These are phyloP conservation scores for Phytopythium helicoides DNA, from an alignment of 352 stramenopile species.

Conservation along the genomic window DNA sequence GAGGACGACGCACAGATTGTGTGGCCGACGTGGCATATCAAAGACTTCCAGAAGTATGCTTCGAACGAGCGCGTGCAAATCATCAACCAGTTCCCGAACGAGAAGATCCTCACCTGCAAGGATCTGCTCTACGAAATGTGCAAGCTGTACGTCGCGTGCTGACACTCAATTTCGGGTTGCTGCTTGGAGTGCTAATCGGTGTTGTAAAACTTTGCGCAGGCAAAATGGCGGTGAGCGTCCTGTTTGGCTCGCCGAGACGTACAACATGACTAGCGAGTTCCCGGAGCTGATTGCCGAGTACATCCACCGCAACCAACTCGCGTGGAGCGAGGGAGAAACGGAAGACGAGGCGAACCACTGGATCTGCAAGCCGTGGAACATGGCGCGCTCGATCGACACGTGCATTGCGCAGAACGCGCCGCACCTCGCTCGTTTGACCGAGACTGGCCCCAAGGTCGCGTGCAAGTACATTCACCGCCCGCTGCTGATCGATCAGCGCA, in stretches of 20 bases:
- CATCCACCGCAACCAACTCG: constrained; percentile 29
- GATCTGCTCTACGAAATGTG: constrained; percentile 63
- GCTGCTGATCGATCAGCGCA: constrained; percentile 52
- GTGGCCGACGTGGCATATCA: constrained; percentile 52
- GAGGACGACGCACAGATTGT: constrained; percentile 45
- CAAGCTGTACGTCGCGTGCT: constrained; percentile 30
- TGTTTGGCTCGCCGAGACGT: constrained; percentile 46
- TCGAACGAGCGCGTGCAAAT: constrained; percentile 42
- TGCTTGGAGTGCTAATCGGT: too few species aligned
- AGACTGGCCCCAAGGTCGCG: constrained; percentile 52
- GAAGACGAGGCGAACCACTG: constrained; percentile 48
- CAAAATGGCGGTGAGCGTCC: constrained; percentile 39
- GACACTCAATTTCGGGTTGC: background rate
- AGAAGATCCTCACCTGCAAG: constrained; percentile 61
- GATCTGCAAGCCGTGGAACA: constrained; percentile 67
- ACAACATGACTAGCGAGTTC: constrained; percentile 56
- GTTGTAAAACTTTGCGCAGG: constrained; percentile 6
- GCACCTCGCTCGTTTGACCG: constrained; percentile 41
- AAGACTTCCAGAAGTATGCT: constrained; percentile 45
- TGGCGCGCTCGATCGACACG: constrained; percentile 56
- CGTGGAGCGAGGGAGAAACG: constrained; percentile 23
- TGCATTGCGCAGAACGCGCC: constrained; percentile 44
- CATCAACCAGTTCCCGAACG: constrained; percentile 63
- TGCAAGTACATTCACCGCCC: constrained; percentile 58
- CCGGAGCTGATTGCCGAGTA: constrained; percentile 48